These are phyloP conservation scores for Populus deltoides DNA, from an alignment of 345 rosid species.

Conservation along the genomic window DNA sequence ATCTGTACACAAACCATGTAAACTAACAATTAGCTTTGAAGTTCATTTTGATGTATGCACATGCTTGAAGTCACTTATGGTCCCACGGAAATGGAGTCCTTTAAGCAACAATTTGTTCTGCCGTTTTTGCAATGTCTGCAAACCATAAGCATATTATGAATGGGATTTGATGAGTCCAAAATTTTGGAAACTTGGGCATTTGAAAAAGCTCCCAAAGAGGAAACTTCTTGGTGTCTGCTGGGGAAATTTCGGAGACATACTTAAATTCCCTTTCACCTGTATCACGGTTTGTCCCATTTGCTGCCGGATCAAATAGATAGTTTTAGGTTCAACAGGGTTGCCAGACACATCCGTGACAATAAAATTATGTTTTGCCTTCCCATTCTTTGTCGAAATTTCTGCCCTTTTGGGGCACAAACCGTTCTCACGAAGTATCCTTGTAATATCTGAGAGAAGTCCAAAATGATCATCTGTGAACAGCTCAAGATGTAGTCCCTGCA, in stretches of 20 bases:
- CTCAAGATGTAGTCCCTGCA: slow-evolving; percentile 59
- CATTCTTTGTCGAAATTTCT: slow-evolving; percentile 43
- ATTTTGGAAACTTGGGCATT: slow-evolving; percentile 42
- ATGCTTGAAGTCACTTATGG: background rate
- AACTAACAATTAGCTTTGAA: background rate
- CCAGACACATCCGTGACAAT: slow-evolving; percentile 55
- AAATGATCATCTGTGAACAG: slow-evolving; percentile 45
- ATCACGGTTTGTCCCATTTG: slow-evolving; percentile 38
- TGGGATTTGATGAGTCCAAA: slow-evolving; percentile 45
- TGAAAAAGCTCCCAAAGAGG: slow-evolving; percentile 52
- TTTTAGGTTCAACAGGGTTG: slow-evolving; percentile 44
- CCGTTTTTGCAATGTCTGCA: background rate
- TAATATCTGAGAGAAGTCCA: slow-evolving; percentile 59
- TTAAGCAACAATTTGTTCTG: background rate
- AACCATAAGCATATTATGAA: slow-evolving; percentile 22
- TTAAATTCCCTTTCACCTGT: slow-evolving; percentile 37
- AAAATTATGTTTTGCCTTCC: slow-evolving; percentile 48
- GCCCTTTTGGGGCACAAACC: slow-evolving; percentile 54
- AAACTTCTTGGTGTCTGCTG: slow-evolving; percentile 36
- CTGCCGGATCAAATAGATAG: slow-evolving; percentile 32
- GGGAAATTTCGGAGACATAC: slow-evolving; percentile 32
- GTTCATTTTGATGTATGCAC: background rate
- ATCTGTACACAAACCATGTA: background rate
- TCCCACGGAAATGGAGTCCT: background rate
- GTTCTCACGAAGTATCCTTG: slow-evolving; percentile 58